Base-by-base conservation (phyloP, 805 yeast genomes). In the Cyberlindnera euphorbiiphila region DNA sequence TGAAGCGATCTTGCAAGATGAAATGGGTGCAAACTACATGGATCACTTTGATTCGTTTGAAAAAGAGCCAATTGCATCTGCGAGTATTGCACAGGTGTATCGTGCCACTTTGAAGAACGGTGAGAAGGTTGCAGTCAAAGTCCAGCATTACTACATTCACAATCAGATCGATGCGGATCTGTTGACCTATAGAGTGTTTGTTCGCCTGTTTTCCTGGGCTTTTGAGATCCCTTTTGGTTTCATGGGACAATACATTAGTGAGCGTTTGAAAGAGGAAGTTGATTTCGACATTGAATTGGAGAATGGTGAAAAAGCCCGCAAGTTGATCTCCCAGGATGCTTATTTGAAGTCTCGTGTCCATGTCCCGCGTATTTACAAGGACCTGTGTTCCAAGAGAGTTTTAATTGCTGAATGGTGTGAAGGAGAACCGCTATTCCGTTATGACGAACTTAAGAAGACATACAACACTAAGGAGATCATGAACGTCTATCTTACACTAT, bases 351-450 rank as follows among this genome's bases (percentile, higher is more conserved):
- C 50, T 12, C 64, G 66, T 21, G 68, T 79, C 5, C 70, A 79
- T 51, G 65, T 84, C 12, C 94, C 93, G 3, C 49, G 57, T 30
- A 65, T 68, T 14, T 78, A 68, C 49, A 56, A 63, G 0, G 66
- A 73, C 4, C 42, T 65, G 19, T 61, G 80, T 11, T 64, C 78
- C 2, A 51, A 56, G 27, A 70, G 76, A 33, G 76, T 84, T 3
- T 56, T 84, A 29, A 69, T 77, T 10, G 70, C 78, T 18, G 93
- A 85, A 57, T 85, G 89, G 88, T 78, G 84, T 32, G 84, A 84
- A 25, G 93, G 89, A 18, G 71, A 74, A 13, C 59, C 81, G 0
- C 58, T 85, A 40, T 61, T 71, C n/a, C 65, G 70, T 40, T 66
- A 65, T 35, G 60, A 67, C 16, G 61, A 55, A 20, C 57, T 84